Evolutionary conservation across 257 asterid species (phyloP).

Genomic region (Primulina huaijiensis): DNA sequence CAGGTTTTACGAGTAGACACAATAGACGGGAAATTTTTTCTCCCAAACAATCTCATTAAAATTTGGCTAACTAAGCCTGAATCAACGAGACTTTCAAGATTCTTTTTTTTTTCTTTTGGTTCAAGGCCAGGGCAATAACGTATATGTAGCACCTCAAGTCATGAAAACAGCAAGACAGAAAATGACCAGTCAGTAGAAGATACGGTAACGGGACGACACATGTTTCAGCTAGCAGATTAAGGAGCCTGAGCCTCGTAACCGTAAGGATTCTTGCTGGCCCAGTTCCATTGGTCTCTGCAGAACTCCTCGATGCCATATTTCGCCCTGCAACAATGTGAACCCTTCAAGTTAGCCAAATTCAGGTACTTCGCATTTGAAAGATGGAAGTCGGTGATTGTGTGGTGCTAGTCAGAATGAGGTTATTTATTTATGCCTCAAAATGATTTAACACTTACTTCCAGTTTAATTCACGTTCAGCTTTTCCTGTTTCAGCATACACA

Average conservation of each 20-base stretch:
- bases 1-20: conserved; percentile 13
- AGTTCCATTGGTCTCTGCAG: conserved; percentile 97
- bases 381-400: not conserved
- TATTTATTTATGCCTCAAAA: not conserved
- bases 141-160: not conserved
- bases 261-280: conserved; percentile 96
- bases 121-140: not conserved
- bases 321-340: conserved; percentile 44
- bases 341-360: not conserved
- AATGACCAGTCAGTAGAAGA: not conserved
- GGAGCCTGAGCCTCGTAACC: conserved; percentile 54
- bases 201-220: not conserved
- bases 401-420: not conserved
- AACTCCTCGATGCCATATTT: conserved; percentile 76
- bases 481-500: conserved; percentile 79
- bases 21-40: conserved; percentile 6
- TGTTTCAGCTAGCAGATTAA: conserved; percentile 22
- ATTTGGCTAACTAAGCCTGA: conserved; percentile 2
- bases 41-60: conserved; percentile 8
- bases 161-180: not conserved
- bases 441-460: conserved; percentile 71
- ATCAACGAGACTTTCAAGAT: not conserved
- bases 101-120: too few species aligned
- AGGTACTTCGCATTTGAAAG: not conserved
- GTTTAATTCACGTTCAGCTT: conserved; percentile 80